These are phyloP conservation scores for Craterostigma plantagineum DNA, from an alignment of 257 asterid species.

Conservation along the genomic window DNA sequence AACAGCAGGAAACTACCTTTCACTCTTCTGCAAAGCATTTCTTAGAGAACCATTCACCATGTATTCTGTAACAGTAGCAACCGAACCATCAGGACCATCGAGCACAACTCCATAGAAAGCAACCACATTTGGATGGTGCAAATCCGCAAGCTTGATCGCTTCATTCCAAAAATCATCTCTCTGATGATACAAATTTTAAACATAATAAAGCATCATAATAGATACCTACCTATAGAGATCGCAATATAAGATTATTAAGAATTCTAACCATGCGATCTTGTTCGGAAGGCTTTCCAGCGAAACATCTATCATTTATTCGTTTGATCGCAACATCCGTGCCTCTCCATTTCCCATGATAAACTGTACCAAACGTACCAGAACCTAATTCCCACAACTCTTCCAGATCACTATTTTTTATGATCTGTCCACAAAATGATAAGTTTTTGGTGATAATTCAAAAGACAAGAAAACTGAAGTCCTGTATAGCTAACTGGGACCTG, in stretches of 20 bases:
- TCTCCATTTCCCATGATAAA: constrained; percentile 99
- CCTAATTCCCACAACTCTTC: constrained; percentile 95
- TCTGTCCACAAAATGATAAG: constrained; percentile 19
- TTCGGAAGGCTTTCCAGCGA: constrained; percentile 92
- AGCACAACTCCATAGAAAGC: constrained; percentile 97
- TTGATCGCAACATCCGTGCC: constrained; percentile 97
- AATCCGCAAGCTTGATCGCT: constrained; percentile 92
- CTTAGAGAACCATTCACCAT: constrained; percentile 97
- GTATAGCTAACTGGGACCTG: constrained; percentile 39
- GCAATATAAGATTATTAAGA: constrained; percentile 10
- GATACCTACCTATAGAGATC: background rate
- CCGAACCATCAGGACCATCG: constrained; percentile 85
- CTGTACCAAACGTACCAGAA: constrained; percentile 99
- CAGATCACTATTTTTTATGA: constrained; percentile 71
- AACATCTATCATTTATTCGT: constrained; percentile 86
- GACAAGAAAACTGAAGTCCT: background rate
- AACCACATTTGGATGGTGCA: constrained; percentile 98
- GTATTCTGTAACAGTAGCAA: constrained; percentile 95
- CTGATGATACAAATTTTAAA: constrained; percentile 26
- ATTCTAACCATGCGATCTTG: constrained; percentile 85
- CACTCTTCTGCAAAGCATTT: constrained; percentile 75
- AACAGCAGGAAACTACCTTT: constrained; percentile 33
- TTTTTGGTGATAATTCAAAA: too few species aligned
- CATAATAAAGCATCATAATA: background rate
- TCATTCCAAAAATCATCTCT: constrained; percentile 98